Evolutionary conservation across 805 yeast species (phyloP).

Genomic region (Metschnikowia henanensis): DNA sequence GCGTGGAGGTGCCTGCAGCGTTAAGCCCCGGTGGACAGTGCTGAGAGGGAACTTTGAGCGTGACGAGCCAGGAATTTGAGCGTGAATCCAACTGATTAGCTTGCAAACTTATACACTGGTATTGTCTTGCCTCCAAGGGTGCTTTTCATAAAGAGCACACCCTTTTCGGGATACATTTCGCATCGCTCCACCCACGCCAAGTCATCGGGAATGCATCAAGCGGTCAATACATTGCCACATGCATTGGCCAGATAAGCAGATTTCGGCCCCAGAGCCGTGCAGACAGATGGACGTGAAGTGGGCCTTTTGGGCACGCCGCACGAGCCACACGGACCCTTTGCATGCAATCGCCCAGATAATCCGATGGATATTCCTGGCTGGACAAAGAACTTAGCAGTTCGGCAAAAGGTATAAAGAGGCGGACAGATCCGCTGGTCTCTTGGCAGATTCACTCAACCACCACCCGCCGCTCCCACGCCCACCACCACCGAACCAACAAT

Average conservation of each 20-base stretch:
- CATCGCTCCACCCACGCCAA: not conserved
- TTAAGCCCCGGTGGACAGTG: not conserved
- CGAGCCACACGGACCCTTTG: not conserved
- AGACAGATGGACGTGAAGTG: not conserved
- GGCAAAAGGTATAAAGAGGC: not conserved
- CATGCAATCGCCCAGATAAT: not conserved
- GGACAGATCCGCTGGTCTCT: not conserved
- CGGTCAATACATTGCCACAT: too few species aligned
- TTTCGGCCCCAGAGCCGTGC: not conserved
- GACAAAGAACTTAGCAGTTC: not conserved
- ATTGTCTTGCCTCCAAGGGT: too few species aligned
- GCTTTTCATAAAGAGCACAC: too few species aligned
- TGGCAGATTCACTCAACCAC: not conserved
- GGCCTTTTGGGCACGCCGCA: not conserved
- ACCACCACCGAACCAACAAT: not conserved
- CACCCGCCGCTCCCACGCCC: not conserved
- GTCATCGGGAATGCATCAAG: too few species aligned
- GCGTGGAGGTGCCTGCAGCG: too few species aligned
- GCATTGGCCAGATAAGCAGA: not conserved
- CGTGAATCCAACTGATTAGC: not conserved
- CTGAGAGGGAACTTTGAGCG: not conserved
- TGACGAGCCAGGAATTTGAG: not conserved
- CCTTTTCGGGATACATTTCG: too few species aligned
- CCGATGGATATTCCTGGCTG: not conserved
- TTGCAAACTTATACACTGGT: too few species aligned